Conservation (phyloP, 2,329 filamentous ascomycete genomes). For the Venturiaceae sp. region DNA sequence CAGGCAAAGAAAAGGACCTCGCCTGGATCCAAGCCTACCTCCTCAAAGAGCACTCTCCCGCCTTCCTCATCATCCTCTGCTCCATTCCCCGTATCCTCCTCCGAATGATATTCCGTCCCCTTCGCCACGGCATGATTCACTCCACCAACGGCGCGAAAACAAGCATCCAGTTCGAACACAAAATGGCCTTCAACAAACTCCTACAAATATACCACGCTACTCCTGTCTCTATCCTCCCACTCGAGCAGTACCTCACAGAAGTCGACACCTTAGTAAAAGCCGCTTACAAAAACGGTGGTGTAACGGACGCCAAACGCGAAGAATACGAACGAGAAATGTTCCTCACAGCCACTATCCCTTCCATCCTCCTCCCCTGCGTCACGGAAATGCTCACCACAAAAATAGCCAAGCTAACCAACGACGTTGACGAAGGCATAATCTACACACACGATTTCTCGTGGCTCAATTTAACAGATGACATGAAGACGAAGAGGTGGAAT, state of each 20-base stretch:
- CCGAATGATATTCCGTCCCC: constrained; percentile 55
- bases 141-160: constrained; percentile 15
- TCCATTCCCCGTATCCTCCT: constrained; percentile 67
- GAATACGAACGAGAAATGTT: constrained; percentile 43
- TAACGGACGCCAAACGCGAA: constrained; percentile 35
- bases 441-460: constrained; percentile 65
- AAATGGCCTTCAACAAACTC: constrained; percentile 30
- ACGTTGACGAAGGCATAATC: constrained; percentile 56
- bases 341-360: constrained; percentile 41
- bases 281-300: constrained; percentile 40
- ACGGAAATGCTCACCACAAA: constrained; percentile 30
- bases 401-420: constrained; percentile 46
- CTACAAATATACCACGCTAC: constrained; percentile 44
- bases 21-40: constrained; percentile 9
- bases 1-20: constrained; percentile 7
- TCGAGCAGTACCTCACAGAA: constrained; percentile 42
- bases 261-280: constrained; percentile 56
- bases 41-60: constrained; percentile 14
- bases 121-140: constrained; percentile 28
- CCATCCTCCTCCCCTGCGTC: constrained; percentile 39
- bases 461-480: constrained; percentile 55
- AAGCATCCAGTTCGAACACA: constrained; percentile 42
- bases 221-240: constrained; percentile 27
- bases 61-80: constrained; percentile 52
- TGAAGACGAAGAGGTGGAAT: constrained; percentile 48